Base-by-base conservation (phyloP, 305 asterid genomes). In the Fraxinus platypoda region DNA sequence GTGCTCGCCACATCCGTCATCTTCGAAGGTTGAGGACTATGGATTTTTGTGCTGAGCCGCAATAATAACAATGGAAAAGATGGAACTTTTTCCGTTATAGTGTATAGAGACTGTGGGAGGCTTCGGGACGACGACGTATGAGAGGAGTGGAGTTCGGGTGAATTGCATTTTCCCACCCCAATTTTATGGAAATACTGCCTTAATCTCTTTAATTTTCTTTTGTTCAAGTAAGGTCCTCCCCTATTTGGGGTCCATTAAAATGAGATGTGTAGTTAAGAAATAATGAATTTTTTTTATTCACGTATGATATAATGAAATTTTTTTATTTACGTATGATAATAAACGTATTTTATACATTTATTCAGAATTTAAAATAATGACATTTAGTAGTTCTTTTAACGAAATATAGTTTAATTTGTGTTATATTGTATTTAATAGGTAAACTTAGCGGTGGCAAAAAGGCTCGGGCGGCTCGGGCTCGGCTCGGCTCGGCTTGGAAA, bases 1-100 rank as follows among this genome's bases (percentile, higher is more conserved):
- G 92, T 78, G 88, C 94, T 91, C 76, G 99, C 97, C 80, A 91
- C 98, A 85, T 92, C 97, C 83, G 99, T 86, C 99, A 96, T 96
- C 84, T 83, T 86, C 78, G 33, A 70, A 28, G n/a, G 21, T 70
- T 13, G 41, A 70, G 75, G 30, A 66, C 30, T 70, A 13, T 4
- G 74, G 35, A 12, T 9, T 28, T 15, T 68, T 25, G 19, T 25
- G 74, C 74, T 11, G 74, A 68, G 72, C 72, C 33, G 72, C 72
- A 62, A 9, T 62, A 11, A 23, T 37, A 37, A 59, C 13, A 23
- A 23, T 19, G 28, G 66, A n/a, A 57, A 57, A 6, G 25, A 6
- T 19, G 17, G 33, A 3, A 8, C 11, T 3, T 62, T 25, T 62
- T 23, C 1, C 6, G 72, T 23, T 23, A 9, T 59, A 19, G 64